phyloP scores from a whole-genome alignment of 805 yeast species.

The Saturnispora bothae region DNA sequence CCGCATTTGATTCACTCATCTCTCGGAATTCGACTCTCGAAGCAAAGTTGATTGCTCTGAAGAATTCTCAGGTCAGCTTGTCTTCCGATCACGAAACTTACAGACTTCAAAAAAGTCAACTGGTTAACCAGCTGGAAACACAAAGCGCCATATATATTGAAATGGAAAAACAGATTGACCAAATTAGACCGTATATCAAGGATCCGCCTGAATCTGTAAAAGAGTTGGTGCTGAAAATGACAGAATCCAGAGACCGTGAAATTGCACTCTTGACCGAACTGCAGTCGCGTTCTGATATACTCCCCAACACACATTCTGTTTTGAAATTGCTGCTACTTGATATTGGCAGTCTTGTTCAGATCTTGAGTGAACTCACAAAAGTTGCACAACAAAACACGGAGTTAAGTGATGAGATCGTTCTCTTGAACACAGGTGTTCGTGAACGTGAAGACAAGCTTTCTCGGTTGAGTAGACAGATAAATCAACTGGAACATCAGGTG shows the following conservation, averaged over 20 bases:
- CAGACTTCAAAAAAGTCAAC: conserved; percentile 47
- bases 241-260: conserved; percentile 33
- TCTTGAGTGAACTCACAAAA: conserved; percentile 39
- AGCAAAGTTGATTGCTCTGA: conserved; percentile 48
- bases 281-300: conserved; percentile 40
- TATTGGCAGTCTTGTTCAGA: conserved; percentile 30
- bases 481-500: conserved; percentile 42
- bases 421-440: conserved; percentile 27
- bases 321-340: conserved; percentile 43
- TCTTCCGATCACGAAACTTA: conserved; percentile 54
- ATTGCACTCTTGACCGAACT: conserved; percentile 29
- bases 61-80: conserved; percentile 50
- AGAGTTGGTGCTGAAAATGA: conserved; percentile 43
- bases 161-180: conserved; percentile 46
- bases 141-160: conserved; percentile 47
- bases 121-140: conserved; percentile 51
- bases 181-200: conserved; percentile 46
- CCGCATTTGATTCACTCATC: conserved; percentile 31
- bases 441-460: conserved; percentile 32
- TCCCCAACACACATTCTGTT: conserved; percentile 46
- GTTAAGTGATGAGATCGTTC: conserved; percentile 18
- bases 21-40: conserved; percentile 48
- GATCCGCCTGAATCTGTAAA: conserved; percentile 49
- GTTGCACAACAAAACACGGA: conserved; percentile 34
- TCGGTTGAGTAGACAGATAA: conserved; percentile 33